Percentiles rank a stretch among this genome's conserved stretches.
These are phyloP conservation scores for Zea luxurians DNA, from an alignment of 176 grass and related monocot species.

Conservation along the genomic window DNA sequence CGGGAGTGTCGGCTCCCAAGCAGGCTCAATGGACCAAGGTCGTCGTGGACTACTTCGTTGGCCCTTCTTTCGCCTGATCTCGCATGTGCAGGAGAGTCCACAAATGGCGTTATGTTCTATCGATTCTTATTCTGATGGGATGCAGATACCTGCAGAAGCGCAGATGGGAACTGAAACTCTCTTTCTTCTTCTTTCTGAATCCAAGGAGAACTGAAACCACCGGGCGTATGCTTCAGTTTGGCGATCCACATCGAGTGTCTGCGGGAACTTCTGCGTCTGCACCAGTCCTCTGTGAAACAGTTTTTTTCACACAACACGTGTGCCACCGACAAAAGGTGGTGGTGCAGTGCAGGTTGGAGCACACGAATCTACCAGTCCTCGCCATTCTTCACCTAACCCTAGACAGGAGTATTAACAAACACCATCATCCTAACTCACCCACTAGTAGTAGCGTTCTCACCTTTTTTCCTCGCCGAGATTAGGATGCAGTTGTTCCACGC, in stretches of 20 bases:
- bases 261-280: not conserved
- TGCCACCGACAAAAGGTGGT: conserved; percentile 11
- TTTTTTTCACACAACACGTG: not conserved
- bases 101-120: too few relatives aligned
- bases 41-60: not conserved
- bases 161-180: not conserved
- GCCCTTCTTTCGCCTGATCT: not conserved
- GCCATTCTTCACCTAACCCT: not conserved
- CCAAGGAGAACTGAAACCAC: not conserved
- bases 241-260: not conserved
- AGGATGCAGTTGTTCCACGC: not conserved
- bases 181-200: not conserved
- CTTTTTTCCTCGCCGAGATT: not conserved
- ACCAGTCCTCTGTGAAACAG: too few relatives aligned
- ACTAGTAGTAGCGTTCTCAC: not conserved
- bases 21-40: not conserved
- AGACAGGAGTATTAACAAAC: not conserved
- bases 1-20: not conserved
- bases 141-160: too few relatives aligned
- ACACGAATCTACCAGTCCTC: not conserved
- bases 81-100: too few relatives aligned
- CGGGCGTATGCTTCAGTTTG: not conserved
- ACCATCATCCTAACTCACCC: not conserved
- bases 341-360: not conserved
- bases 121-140: too few relatives aligned